phyloP scores from a whole-genome alignment of 805 yeast species.

The Allodekkera sacchari region DNA sequence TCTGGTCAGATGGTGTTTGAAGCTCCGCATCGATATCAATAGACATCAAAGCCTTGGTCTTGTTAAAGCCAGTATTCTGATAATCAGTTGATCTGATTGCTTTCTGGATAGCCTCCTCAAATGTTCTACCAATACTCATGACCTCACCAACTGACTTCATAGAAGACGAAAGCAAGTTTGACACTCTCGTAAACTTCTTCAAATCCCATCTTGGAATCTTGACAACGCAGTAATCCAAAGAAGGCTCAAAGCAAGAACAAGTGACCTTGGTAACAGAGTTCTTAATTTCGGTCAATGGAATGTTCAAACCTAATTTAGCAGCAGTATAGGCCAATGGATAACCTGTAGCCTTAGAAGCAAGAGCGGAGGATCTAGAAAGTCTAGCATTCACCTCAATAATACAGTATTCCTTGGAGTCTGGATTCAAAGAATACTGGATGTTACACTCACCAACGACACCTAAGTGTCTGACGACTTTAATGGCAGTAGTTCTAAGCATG shows the following conservation, averaged over 20 bases:
- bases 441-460: conserved; percentile 99
- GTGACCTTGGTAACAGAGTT: conserved; percentile 92
- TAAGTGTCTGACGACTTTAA: conserved; percentile 90
- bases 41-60: conserved; percentile 77
- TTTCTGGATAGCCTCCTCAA: conserved; percentile 96
- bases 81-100: conserved; percentile 96
- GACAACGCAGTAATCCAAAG: conserved; percentile 91
- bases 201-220: conserved; percentile 99
- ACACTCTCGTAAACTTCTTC: conserved; percentile 89
- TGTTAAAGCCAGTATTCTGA: conserved; percentile 88
- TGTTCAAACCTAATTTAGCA: conserved; percentile 90
- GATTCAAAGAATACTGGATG: conserved; percentile 93
- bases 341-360: conserved; percentile 98
- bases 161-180: conserved; percentile 77
- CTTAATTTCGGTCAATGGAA: conserved; percentile 82
- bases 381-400: conserved; percentile 98
- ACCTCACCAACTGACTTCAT: conserved; percentile 99
- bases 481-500: conserved; percentile 97
- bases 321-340: conserved; percentile 98
- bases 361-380: conserved; percentile 95
- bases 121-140: conserved; percentile 95
- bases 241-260: conserved; percentile 95
- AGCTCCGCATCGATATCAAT: conserved; percentile 89
- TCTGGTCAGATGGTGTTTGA: conserved; percentile 95
- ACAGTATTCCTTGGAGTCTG: conserved; percentile 89